Evolutionary conservation across 805 yeast species (phyloP), one percentile per base, ranked within the genome.

Genomic region (Ogataea parapolymorpha): DNA sequence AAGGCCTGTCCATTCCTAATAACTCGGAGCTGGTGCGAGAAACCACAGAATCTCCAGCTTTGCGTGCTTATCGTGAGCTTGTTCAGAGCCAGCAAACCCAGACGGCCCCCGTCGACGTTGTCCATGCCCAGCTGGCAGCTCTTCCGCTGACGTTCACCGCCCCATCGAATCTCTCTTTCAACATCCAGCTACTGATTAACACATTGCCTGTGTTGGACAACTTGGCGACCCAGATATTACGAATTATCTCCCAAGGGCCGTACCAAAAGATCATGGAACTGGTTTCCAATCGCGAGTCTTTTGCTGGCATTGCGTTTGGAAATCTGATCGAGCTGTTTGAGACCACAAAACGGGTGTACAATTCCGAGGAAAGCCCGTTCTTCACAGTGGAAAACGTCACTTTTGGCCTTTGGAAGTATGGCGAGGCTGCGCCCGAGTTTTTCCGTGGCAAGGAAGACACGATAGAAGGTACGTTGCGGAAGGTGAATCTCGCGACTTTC

Each of bases 401-500:
- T 1, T 84, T 85, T 12, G 86, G 86, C 1, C 61, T 80, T 52
- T 80, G 86, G 86, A 74, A 77, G 39, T 76, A 75, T 49, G 81
- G 80, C n/a, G 70, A 71, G 6, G 63, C 70, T 7, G 74, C 84
- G 0, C 85, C 87, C 0, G 54, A 67, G 20, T 69, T 80, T 56
- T 67, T 82, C 50, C 69, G 71, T 48, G 79, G 77, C 38, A 74
- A 79, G 44, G 87, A 80, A 51, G 82, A 79, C 46, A 72, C 79
- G 36, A 66, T 79, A 42, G 77, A 73, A 58, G 71, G 78, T 28
- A 80, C 93, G 0, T 62, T 91, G 25, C 79, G 95, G 44, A 85
- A 91, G 52, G 85, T 89, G 1, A 93, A 93, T 54, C 64, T 93
- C 48, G 86, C 96, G 0, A 88, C 96, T 0, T 93, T 88, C 56